Base-by-base conservation (phyloP, 108 stramenopile genomes). In the Conticribra weissflogii region DNA sequence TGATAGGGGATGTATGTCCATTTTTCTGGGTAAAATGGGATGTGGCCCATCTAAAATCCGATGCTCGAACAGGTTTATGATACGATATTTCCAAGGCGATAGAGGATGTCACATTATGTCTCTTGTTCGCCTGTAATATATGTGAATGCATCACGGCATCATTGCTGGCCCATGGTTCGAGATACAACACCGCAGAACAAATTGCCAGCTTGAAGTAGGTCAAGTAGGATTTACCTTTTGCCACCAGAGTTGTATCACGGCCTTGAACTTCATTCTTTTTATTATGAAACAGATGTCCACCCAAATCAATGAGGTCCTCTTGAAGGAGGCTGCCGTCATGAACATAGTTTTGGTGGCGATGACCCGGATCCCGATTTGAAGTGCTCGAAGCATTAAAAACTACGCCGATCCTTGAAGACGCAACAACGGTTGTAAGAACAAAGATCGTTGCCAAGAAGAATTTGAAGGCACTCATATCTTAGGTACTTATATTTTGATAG, bases 1-100 rank as follows among this genome's bases (percentile, higher is more conserved):
- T 18, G 33, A 9, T 1, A 18, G 9, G n/a, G 22, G 55, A 24
- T 29, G 41, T 34, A 51, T 41, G 56, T 17, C 44, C 47, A 65
- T 74, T 74, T 32, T 63, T 63, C 9, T 46, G 29, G 5, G 45
- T 66, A 48, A 63, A 59, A n/a, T 24, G 22, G 4, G 32, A 51
- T 19, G 73, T 74, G 4, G 73, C 73, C 63, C 73, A 65, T 18
- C 47, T 46, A 21, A 74, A 56, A 48, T 74, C 73, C 1, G 31
- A 23, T 3, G 73, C 73, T 27, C 73, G 73, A 12, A 54, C 73
- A 0, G 73, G 64, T 52, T 59, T 47, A 44, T 74, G 73, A 53
- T 74, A 74, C 9, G 49, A 59, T 41, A 74, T 74, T 59, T 65
- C 73, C 24, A 74, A 47, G 18, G 57, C 64, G n/a, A 74, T 65